These are phyloP conservation scores for Aspergillus brunneoviolaceus DNA, from an alignment of 2,329 filamentous ascomycete species.

Conservation along the genomic window DNA sequence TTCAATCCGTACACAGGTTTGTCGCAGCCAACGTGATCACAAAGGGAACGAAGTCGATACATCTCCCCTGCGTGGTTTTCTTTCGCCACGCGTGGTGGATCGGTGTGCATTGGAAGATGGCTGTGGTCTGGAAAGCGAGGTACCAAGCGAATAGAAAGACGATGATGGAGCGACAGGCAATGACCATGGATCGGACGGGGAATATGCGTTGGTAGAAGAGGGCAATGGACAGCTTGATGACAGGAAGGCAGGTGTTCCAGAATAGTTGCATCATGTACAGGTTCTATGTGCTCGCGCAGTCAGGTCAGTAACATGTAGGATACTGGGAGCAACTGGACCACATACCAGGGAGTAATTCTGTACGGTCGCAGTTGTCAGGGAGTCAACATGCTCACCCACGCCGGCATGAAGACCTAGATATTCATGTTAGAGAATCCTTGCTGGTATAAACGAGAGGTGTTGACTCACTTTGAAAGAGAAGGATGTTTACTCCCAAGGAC, in stretches of 20 bases:
- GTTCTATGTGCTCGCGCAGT: not conserved
- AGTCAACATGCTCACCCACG: slow-evolving; percentile 1
- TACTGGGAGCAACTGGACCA: not conserved
- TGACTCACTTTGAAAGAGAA: not conserved
- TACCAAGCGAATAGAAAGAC: not conserved
- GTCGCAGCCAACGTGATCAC: not conserved
- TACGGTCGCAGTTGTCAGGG: not conserved
- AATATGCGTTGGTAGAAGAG: slow-evolving; percentile 5
- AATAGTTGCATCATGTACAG: not conserved
- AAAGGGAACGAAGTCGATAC: slow-evolving; percentile 1
- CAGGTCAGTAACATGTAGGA: too few relatives aligned
- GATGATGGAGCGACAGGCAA: not conserved
- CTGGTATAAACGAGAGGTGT: too few relatives aligned
- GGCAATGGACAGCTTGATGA: slow-evolving; percentile 3
- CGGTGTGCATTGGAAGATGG: slow-evolving; percentile 1
- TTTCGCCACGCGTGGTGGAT: not conserved
- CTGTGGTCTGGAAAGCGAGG: slow-evolving; percentile 1
- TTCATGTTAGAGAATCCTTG: not conserved
- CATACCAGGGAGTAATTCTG: not conserved
- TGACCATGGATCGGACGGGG: not conserved
- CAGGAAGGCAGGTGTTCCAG: slow-evolving; percentile 3
- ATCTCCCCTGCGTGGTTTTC: not conserved
- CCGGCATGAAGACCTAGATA: slow-evolving; percentile 2
- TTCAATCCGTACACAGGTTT: not conserved
- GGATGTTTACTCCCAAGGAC: not conserved